Conservation (phyloP, 306 rosid species). For the Biancaea sappan region DNA sequence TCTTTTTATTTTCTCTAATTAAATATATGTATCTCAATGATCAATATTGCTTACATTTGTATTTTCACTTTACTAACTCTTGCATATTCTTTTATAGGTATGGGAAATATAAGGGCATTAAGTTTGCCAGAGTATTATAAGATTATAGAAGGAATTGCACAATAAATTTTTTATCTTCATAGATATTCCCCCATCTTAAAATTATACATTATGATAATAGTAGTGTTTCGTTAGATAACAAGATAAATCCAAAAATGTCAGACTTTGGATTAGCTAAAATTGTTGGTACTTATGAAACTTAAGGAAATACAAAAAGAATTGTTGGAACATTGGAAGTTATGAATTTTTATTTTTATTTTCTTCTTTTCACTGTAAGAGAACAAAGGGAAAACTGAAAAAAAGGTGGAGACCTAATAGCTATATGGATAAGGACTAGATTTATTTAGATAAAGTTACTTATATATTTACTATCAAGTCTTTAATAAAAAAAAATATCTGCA, state of each 20-base stretch:
- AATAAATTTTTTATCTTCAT: neutral
- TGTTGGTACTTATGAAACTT: constrained; percentile 16
- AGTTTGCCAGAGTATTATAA: neutral
- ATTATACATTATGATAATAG: neutral
- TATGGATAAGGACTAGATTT: too few species aligned
- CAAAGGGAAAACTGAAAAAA: too few species aligned
- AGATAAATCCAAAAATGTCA: constrained; percentile 43
- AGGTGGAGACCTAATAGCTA: too few species aligned
- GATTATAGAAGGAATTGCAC: neutral
- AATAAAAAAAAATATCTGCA: too few species aligned
- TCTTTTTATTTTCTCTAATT: too few species aligned
- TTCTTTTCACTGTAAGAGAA: neutral
- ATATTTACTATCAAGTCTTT: too few species aligned
- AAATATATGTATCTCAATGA: too few species aligned
- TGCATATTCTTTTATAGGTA: too few species aligned
- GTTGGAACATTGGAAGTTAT: constrained; percentile 49
- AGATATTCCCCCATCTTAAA: neutral
- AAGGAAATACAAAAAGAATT: neutral
- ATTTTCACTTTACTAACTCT: too few species aligned
- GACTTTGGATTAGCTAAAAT: constrained; percentile 48
- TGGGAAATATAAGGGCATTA: neutral
- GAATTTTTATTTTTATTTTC: neutral
- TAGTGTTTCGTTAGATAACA: neutral
- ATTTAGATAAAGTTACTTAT: too few species aligned
- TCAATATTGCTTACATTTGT: too few species aligned